Evolutionary conservation across 2,329 filamentous ascomycete genomes (phyloP).

Genomic region (Nothophaeocryptopus gaeumannii): DNA sequence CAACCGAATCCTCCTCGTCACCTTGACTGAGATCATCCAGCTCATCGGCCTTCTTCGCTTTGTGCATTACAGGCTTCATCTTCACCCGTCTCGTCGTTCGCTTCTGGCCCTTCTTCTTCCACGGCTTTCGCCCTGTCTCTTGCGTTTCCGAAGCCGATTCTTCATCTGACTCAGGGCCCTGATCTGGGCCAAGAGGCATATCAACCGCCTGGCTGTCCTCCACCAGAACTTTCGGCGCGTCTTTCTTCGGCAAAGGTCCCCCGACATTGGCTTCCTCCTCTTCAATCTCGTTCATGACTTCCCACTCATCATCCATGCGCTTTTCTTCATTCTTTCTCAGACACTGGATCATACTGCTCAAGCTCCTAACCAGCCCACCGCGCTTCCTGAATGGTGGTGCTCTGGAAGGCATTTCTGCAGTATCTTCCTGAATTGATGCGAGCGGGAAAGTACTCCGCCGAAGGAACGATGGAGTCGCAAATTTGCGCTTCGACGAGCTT

Average conservation of each 20-base stretch:
- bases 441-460: constrained; percentile 49
- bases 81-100: constrained; percentile 68
- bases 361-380: constrained; percentile 57
- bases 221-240: constrained; percentile 37
- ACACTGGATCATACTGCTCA: constrained; percentile 71
- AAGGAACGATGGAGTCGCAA: constrained; percentile 71
- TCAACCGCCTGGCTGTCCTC: constrained; percentile 43
- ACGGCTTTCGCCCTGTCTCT: constrained; percentile 54
- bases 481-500: constrained; percentile 37
- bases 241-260: constrained; percentile 19
- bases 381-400: constrained; percentile 42
- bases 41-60: constrained; percentile 29
- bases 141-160: constrained; percentile 38
- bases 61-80: constrained; percentile 41
- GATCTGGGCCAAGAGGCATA: constrained; percentile 48
- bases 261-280: constrained; percentile 33
- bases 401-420: constrained; percentile 9
- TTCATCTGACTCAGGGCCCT: constrained; percentile 50
- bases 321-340: constrained; percentile 69
- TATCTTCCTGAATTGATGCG: constrained; percentile 58
- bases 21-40: constrained; percentile 10
- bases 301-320: constrained; percentile 68
- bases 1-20: constrained; percentile 7
- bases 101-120: constrained; percentile 83
- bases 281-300: constrained; percentile 71